phyloP scores from a whole-genome alignment of 2,329 filamentous ascomycete species.

The Fusarium globosum region DNA sequence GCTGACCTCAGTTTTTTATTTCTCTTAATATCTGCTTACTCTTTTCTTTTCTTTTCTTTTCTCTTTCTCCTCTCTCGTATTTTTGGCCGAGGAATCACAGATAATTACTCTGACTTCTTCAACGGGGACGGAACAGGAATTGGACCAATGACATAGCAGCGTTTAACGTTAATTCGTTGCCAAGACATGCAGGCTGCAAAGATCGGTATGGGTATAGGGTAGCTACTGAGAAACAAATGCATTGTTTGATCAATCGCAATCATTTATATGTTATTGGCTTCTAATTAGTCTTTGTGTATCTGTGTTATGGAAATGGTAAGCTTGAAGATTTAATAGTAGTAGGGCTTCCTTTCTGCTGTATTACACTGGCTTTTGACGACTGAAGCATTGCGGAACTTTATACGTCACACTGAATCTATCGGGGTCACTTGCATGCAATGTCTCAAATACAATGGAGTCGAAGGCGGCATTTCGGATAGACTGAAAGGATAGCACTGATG shows the following conservation, averaged over 20 bases:
- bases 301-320: not conserved
- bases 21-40: not conserved
- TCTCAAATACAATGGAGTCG: not conserved
- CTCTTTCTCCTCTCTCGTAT: not conserved
- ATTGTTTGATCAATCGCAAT: not conserved
- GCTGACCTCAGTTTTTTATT: not conserved
- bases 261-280: not conserved
- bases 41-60: not conserved
- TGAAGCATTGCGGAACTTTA: not conserved
- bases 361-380: too few relatives aligned
- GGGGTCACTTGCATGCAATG: too few relatives aligned
- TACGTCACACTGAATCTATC: too few relatives aligned
- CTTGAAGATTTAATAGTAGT: too few relatives aligned
- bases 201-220: conserved; percentile 21
- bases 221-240: not conserved
- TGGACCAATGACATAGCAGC: not conserved
- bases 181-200: conserved; percentile 11
- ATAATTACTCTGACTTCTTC: conserved; percentile 1
- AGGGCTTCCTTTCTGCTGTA: not conserved
- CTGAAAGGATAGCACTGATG: too few relatives aligned
- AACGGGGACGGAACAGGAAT: not conserved
- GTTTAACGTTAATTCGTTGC: not conserved
- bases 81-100: not conserved
- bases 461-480: not conserved
- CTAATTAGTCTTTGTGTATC: not conserved